Evolutionary conservation across 169 alveolate genomes (phyloP), one percentile per base, ranked within the genome.

Genomic region (Cyclospora cayetanensis): DNA sequence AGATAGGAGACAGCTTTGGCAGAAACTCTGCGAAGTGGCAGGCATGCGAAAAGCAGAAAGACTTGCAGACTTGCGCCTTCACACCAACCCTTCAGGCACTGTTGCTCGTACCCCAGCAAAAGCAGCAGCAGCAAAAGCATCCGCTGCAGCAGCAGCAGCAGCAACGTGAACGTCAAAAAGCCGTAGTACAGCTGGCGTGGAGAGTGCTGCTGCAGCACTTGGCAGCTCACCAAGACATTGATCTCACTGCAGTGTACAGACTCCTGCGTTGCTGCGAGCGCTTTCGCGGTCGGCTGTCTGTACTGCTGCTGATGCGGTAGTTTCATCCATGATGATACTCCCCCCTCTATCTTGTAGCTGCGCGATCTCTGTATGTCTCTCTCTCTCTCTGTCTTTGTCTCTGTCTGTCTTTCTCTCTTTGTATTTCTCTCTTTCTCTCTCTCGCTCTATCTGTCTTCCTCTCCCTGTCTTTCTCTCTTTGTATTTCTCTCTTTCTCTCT

Each of bases 221-320:
- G 5, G 80, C 52, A 29, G 80, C 80, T 1, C 80, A 68, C 31
- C 52, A 68, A 27, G 50, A 68, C 20, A 34, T 68, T 0, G 50
- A 50, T 50, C 80, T 68, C 39, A 12, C 50, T 3, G 80, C 31
- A 27, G 80, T 68, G 80, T 68, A 68, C 80, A 68, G 52, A 34
- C 80, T 29, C 52, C 80, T 68, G n/a, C 80, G 80, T 50, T 68
- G 80, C 80, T 68, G 80, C 80, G 80, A 68, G n/a, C 46, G 50
- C 12, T 68, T 68, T 68, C 80, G 80, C 5, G 80, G 80, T 68
- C n/a, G n/a, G n/a, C n/a, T 50, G 25, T 68, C 80, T 5, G 50
- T 31, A 34, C 80, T 12, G 52, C 52, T 68, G 80, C 52, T 50
- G 50, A 9, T 50, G 80, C 80, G 37, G 80, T 50, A 68, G 80